These are phyloP conservation scores for Drechmeria coniospora DNA, from an alignment of 2,329 filamentous ascomycete genomes.

Conservation along the genomic window DNA sequence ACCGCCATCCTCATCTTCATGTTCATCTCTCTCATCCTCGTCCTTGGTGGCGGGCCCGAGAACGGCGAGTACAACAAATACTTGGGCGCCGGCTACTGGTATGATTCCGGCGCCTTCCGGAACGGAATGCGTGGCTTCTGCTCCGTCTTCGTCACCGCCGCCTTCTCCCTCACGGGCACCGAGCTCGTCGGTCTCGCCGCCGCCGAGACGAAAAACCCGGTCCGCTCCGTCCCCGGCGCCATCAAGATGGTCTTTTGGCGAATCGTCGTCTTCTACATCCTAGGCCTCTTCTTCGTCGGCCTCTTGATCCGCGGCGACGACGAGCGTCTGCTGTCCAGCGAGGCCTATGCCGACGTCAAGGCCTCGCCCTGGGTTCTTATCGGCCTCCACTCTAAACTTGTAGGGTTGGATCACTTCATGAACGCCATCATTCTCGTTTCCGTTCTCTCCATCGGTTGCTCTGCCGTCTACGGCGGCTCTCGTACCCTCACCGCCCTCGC, in stretches of 20 bases:
- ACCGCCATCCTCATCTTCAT: constrained; percentile 45
- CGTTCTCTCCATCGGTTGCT: constrained; percentile 38
- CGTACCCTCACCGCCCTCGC: constrained; percentile 40
- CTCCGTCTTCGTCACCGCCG: constrained; percentile 53
- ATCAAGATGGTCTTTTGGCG: constrained; percentile 57
- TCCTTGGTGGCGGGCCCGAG: constrained; percentile 40
- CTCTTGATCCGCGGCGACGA: constrained; percentile 29
- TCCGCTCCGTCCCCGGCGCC: constrained; percentile 58
- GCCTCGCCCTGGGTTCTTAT: constrained; percentile 36
- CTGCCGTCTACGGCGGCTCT: constrained; percentile 37
- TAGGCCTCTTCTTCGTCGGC: constrained; percentile 33
- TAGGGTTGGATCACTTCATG: constrained; percentile 29
- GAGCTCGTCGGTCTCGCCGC: constrained; percentile 56
- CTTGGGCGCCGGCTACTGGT: constrained; percentile 27
- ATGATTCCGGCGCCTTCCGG: constrained; percentile 38
- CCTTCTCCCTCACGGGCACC: constrained; percentile 53
- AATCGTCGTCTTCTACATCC: constrained; percentile 34
- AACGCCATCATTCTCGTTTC: constrained; percentile 38
- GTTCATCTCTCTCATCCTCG: constrained; percentile 40
- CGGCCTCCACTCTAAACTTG: constrained; percentile 29
- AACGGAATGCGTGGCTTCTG: constrained; percentile 58
- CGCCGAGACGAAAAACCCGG: constrained; percentile 51
- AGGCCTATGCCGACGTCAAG: constrained; percentile 25
- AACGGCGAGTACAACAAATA: constrained; percentile 24
- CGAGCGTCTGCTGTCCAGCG: constrained; percentile 24